Base-by-base conservation (phyloP, 2,329 filamentous ascomycete genomes). In the Myriangium duriaei region DNA sequence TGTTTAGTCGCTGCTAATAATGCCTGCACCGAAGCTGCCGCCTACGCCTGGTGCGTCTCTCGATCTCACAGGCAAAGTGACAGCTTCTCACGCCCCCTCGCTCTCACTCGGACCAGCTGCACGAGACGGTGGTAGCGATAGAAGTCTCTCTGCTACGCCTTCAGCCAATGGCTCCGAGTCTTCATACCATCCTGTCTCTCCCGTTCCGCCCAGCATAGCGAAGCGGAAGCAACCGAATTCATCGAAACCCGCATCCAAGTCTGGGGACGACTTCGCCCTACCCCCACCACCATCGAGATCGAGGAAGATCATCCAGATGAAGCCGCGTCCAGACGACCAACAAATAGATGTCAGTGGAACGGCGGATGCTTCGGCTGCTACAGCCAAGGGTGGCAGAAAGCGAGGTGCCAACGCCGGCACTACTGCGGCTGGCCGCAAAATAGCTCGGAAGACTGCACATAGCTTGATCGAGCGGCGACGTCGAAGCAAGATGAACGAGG, bases 291-390 rank as follows among this genome's bases (percentile, higher is more conserved):
- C 91, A 0, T 94, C 87, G 3, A 72, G 88, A 45, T 83, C 85
- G 30, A 79, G 88, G 51, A 96, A 92, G 64, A 96, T 98, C 56
- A 96, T 96, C 42, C 88, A 96, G 62, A 94, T 96, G 87, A 94
- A 93, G 60, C 88, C 76, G 9, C 66, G 67, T 43, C 54, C 55
- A 2, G 29, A 30, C 3, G 30, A 59, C 54, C 49, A 56, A 51
- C 37, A 45, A n/a, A 13, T 12, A 24, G n/a, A 39, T 15, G 30
- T 31, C 24, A 14, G 42, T 28, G 37, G 42, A 30, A 43, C 21
- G 14, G 49, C 44, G 12, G 51, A 49, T 33, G 42, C 42, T 13
- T 34, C 44, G 37, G 49, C 43, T 13, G 39, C 44, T 29, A 36
- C 57, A 15, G 41, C 57, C 4, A 42, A 56, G 5, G 62, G 59